Conservation (phyloP, 331 rosid genomes). For the Stylosanthes scabra region DNA sequence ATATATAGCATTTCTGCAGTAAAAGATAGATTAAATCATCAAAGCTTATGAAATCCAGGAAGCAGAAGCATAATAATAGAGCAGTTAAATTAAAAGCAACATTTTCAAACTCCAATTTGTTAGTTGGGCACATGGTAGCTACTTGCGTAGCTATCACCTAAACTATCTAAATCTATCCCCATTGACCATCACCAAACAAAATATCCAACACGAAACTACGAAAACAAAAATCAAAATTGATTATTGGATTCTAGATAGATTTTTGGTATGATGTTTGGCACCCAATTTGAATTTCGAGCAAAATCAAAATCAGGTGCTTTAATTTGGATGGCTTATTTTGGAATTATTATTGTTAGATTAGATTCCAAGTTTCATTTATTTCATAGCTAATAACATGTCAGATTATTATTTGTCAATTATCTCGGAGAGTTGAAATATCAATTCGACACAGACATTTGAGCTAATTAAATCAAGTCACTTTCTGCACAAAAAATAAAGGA, state of each 20-base stretch:
- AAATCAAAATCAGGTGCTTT: background rate
- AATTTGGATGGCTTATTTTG: background rate
- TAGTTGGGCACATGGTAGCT: slow-evolving; percentile 14
- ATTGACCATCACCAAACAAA: slow-evolving; percentile 1
- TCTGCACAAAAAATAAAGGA: background rate
- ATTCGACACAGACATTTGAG: background rate
- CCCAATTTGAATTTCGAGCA: background rate
- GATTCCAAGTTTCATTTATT: slow-evolving; percentile 7
- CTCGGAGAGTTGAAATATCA: slow-evolving; percentile 32
- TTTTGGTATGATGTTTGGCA: slow-evolving; percentile 17
- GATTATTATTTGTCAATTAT: background rate
- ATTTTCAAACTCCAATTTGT: slow-evolving; percentile 1
- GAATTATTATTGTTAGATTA: slow-evolving; percentile 15
- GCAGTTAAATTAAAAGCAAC: background rate
- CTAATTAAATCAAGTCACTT: background rate
- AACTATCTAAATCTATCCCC: background rate
- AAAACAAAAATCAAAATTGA: background rate
- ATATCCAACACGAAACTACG: background rate
- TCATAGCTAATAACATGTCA: background rate
- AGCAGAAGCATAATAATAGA: too few relatives aligned
- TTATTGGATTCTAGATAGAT: slow-evolving; percentile 10
- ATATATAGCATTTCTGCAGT: too few relatives aligned
- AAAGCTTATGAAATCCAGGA: too few relatives aligned
- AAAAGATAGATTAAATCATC: too few relatives aligned
- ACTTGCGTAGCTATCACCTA: slow-evolving; percentile 2